These are phyloP conservation scores for Hortaea werneckii DNA, from an alignment of 2,329 filamentous ascomycete genomes.

Conservation along the genomic window DNA sequence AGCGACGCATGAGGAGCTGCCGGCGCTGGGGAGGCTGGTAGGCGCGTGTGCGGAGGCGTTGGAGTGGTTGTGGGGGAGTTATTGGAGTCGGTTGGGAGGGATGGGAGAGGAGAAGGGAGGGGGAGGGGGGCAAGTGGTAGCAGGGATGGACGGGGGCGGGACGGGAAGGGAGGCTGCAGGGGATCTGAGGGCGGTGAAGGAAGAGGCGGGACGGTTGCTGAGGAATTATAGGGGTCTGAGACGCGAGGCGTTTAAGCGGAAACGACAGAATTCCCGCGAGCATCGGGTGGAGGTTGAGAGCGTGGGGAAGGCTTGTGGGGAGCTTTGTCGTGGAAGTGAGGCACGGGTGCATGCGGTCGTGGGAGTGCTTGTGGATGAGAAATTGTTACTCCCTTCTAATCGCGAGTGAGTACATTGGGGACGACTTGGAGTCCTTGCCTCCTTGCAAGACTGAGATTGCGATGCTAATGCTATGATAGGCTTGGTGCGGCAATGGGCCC, in stretches of 20 bases:
- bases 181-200: constrained; percentile 12
- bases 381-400: constrained; percentile 28
- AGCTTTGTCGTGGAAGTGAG: constrained; percentile 5
- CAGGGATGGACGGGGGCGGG: too few relatives aligned
- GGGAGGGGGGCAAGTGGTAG: background rate
- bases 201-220: constrained; percentile 15
- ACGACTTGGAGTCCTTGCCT: too few relatives aligned
- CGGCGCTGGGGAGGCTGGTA: constrained; percentile 62
- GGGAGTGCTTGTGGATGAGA: constrained; percentile 26
- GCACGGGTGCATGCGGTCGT: constrained; percentile 10
- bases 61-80: constrained; percentile 80
- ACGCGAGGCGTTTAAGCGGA: constrained; percentile 23
- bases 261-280: constrained; percentile 12
- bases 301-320: constrained; percentile 6
- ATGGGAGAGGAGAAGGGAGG: too few relatives aligned
- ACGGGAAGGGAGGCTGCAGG: background rate
- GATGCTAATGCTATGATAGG: constrained; percentile 5
- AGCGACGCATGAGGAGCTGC: constrained; percentile 80
- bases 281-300: constrained; percentile 4
- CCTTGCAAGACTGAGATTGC: too few relatives aligned
- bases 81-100: constrained; percentile 54
- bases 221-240: constrained; percentile 16
- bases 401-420: constrained; percentile 16
- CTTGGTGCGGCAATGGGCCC: constrained; percentile 29
- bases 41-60: constrained; percentile 60